Conservation (phyloP, 2,329 filamentous ascomycete genomes). For the Ciborinia camelliae region DNA sequence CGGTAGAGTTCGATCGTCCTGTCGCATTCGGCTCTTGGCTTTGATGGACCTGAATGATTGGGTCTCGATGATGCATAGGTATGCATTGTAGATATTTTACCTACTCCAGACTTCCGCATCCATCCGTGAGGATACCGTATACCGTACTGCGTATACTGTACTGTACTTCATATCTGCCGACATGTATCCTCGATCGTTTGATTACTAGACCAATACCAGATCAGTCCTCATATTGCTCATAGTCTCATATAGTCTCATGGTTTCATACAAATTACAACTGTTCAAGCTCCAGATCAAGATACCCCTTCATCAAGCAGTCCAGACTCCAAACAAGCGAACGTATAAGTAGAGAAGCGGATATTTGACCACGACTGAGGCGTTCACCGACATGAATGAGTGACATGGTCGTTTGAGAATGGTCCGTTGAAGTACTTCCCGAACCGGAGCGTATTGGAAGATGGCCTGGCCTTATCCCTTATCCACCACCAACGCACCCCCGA, state of each 20-base stretch:
- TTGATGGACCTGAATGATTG: not conserved
- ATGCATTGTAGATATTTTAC: slow-evolving; percentile 5
- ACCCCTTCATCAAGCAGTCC: slow-evolving; percentile 5
- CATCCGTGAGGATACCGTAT: not conserved
- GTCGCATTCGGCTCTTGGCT: slow-evolving; percentile 13
- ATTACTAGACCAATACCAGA: not conserved
- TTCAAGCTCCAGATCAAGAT: slow-evolving; percentile 1
- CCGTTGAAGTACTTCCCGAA: not conserved
- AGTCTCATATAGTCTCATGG: too few species aligned
- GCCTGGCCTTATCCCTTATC: not conserved
- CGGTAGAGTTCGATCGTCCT: slow-evolving; percentile 11
- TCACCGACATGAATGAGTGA: slow-evolving; percentile 12
- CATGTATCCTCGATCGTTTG: not conserved
- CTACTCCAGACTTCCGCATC: slow-evolving; percentile 5
- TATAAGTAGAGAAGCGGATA: slow-evolving; percentile 1
- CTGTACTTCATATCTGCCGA: slow-evolving; percentile 13
- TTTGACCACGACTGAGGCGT: slow-evolving; percentile 8
- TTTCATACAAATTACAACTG: not conserved
- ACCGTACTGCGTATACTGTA: too few species aligned
- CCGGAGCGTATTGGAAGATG: not conserved
- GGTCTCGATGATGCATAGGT: not conserved
- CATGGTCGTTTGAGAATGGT: slow-evolving; percentile 14
- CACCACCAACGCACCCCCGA: slow-evolving; percentile 2
- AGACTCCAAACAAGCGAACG: slow-evolving; percentile 3
- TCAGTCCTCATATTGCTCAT: too few species aligned